A percentile compares a stretch with the other conserved stretches of the same genome.
phyloP scores from a whole-genome alignment of 1,284 basidiomycete species.

The Erythrobasidium hasegawianum region DNA sequence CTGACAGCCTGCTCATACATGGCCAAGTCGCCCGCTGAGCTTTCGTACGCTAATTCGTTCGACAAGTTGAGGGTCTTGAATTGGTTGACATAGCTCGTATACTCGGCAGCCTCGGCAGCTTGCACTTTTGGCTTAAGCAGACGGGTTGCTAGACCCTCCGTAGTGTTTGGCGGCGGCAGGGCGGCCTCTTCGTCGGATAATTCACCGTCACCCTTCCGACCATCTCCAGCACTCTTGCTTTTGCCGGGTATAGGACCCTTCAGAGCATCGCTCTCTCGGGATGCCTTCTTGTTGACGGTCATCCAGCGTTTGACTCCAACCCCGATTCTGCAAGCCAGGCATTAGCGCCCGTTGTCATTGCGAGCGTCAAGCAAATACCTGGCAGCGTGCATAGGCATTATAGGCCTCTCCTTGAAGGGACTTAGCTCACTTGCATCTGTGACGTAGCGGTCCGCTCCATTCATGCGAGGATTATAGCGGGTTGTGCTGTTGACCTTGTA shows the following conservation, averaged over 20 bases:
- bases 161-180: constrained; percentile 55
- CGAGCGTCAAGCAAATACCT: constrained; percentile 19
- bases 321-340: background rate
- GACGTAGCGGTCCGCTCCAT: constrained; percentile 48
- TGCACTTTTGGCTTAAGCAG: constrained; percentile 64
- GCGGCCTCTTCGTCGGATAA: constrained; percentile 27
- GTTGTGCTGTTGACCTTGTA: constrained; percentile 83
- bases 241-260: constrained; percentile 53
- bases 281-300: constrained; percentile 63
- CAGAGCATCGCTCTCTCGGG: constrained; percentile 46
- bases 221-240: constrained; percentile 55
- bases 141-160: constrained; percentile 61
- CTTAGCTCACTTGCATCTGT: background rate
- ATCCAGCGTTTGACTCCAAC: constrained; percentile 40
- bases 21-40: constrained; percentile 46
- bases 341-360: too few species aligned
- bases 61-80: constrained; percentile 25
- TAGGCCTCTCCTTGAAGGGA: constrained; percentile 48
- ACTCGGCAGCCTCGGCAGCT: constrained; percentile 67
- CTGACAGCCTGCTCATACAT: constrained; percentile 49
- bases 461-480: constrained; percentile 51
- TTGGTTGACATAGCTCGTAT: constrained; percentile 61
- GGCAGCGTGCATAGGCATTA: constrained; percentile 40
- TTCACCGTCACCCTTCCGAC: background rate
- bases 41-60: constrained; percentile 49